Conservation (phyloP, 2,329 filamentous ascomycete species). For the Ophiocordyceps australis region DNA sequence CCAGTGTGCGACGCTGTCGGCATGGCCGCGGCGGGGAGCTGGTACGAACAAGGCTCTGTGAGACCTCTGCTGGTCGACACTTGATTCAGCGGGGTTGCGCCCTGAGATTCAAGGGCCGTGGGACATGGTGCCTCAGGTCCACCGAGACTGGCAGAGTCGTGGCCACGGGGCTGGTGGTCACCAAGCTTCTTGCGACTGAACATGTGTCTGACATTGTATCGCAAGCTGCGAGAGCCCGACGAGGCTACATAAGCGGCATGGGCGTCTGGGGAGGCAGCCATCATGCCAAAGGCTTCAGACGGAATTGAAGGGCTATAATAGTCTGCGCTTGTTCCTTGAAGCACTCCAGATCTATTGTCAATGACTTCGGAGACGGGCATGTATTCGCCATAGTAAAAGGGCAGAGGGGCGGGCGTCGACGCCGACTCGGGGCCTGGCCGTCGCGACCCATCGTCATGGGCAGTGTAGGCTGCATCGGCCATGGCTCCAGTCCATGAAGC, state of each 20-base stretch:
- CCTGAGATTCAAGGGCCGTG: slow-evolving; percentile 3
- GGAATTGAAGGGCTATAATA: slow-evolving; percentile 22
- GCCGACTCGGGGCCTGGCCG: too few species aligned
- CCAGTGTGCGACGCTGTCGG: too few species aligned
- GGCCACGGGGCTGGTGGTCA: slow-evolving; percentile 1
- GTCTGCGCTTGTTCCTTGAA: slow-evolving; percentile 18
- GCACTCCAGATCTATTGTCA: slow-evolving; percentile 12
- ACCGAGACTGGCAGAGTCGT: slow-evolving; percentile 1
- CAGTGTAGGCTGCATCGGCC: not conserved
- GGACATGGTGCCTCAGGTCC: slow-evolving; percentile 4
- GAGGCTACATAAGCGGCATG: slow-evolving; percentile 2
- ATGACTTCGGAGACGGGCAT: slow-evolving; percentile 9
- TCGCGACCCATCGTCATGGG: slow-evolving; percentile 3
- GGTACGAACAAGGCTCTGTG: too few species aligned
- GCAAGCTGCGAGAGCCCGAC: slow-evolving; percentile 15
- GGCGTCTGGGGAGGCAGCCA: slow-evolving; percentile 6
- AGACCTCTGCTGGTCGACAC: too few species aligned
- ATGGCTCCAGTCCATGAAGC: not conserved
- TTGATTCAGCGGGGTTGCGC: too few species aligned
- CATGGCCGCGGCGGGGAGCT: too few species aligned
- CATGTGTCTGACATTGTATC: slow-evolving; percentile 15
- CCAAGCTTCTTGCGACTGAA: slow-evolving; percentile 17
- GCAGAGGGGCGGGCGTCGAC: slow-evolving; percentile 3
- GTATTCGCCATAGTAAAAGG: slow-evolving; percentile 8
- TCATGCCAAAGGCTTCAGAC: slow-evolving; percentile 21